Conservation (phyloP, 805 yeast species). For the Metschnikowia matae region DNA sequence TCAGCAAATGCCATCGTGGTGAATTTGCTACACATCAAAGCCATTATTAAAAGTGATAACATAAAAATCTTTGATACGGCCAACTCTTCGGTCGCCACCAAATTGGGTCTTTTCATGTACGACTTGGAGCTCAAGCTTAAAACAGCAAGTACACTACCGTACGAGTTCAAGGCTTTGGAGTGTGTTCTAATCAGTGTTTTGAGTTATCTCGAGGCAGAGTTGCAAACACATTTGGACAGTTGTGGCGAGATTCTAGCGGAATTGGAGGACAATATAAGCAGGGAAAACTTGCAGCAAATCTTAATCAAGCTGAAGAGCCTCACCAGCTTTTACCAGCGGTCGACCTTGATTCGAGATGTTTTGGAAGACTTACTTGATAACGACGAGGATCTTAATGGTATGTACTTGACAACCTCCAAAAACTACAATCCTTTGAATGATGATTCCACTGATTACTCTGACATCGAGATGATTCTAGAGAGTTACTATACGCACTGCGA, state of each 20-base stretch:
- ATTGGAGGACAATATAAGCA: conserved; percentile 73
- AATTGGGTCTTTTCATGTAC: conserved; percentile 73
- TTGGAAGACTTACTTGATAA: conserved; percentile 80
- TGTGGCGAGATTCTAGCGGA: conserved; percentile 66
- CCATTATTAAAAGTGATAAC: conserved; percentile 73
- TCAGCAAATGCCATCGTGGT: conserved; percentile 69
- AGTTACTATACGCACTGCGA: conserved; percentile 89
- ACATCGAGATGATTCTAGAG: conserved; percentile 82
- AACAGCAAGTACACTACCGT: conserved; percentile 27
- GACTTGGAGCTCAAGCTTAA: conserved; percentile 75
- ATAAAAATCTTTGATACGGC: conserved; percentile 83
- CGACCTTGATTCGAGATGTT: conserved; percentile 71
- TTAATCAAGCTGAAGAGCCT: conserved; percentile 69
- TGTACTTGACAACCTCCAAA: conserved; percentile 59
- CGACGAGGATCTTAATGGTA: conserved; percentile 77
- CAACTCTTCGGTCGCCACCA: conserved; percentile 60
- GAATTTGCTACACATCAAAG: conserved; percentile 83
- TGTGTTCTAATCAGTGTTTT: conserved; percentile 77
- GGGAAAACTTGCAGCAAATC: conserved; percentile 69
- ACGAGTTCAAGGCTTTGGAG: conserved; percentile 82
- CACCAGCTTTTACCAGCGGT: conserved; percentile 69
- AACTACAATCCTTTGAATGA: conserved; percentile 16
- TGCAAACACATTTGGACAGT: conserved; percentile 50
- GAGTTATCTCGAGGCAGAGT: conserved; percentile 73
- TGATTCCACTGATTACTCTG: conserved; percentile 47